Evolutionary conservation across 2,329 filamentous ascomycete species (phyloP), one percentile per base, ranked within the genome.

Genomic region (Neonectria sp.): DNA sequence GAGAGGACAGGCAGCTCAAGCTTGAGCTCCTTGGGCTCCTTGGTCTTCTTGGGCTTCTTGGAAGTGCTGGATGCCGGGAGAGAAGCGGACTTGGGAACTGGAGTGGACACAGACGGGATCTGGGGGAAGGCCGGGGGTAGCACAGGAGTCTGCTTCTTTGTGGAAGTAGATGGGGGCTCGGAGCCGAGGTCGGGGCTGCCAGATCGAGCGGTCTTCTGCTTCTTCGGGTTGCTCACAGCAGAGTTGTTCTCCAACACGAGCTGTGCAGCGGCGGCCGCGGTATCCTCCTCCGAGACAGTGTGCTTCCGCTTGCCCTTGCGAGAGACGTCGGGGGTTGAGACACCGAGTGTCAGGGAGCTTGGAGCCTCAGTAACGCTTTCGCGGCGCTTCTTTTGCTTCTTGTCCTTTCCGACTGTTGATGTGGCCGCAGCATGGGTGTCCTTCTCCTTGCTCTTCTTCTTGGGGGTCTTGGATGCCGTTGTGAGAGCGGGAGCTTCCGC

Each of bases 181-280:
- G 78, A 79, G 33, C 79, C 79, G 9, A 81, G 73, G 52, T 80
- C 80, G 6, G 77, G 79, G 71, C 80, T 82, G 24, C 70, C 76
- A 40, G 51, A 62, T 58, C 78, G 75, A 48, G 70, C 71, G 43
- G 77, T 79, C 72, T 80, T 82, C 64, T 81, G 81, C 71, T 82
- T 80, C 75, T 82, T 82, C 25, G 83, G 77, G 75, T 85, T 86
- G 68, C 81, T 79, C n/a, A 77, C 74, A 4, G 79, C 79, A 8
- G 78, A 78, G 46, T 75, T 71, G 60, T 68, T 76, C 68, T 83
- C 79, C 53, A 75, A 71, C 56, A 71, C 69, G n/a, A 82, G 73
- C 62, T 83, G 82, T 63, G 78, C 74, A 6, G 79, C 74, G 12
- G 78, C 77, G 17, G 78, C 78, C 7, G 75, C 68, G 15, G 80